Evolutionary conservation across 106 monocot species (phyloP).

Genomic region (Cymbidium sinense): DNA sequence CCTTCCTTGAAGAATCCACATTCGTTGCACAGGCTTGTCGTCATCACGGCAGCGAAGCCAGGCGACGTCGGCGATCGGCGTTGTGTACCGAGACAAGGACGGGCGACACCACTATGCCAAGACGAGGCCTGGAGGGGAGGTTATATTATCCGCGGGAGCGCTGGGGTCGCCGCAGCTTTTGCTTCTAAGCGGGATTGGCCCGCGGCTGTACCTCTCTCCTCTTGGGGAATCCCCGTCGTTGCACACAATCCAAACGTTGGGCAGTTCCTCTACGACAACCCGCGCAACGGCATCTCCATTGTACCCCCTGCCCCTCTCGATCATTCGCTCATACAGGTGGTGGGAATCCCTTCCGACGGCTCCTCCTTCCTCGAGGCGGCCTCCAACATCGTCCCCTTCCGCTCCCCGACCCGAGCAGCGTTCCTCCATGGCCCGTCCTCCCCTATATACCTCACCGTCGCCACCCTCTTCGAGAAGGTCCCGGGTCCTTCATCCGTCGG

Average conservation of each 20-base stretch:
- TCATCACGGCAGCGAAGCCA: background rate
- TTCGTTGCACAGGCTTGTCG: background rate
- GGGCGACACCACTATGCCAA: slow-evolving; percentile 55
- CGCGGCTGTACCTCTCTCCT: slow-evolving; percentile 51
- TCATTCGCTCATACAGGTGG: slow-evolving; percentile 90
- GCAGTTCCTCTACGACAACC: slow-evolving; percentile 69
- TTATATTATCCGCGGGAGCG: slow-evolving; percentile 44
- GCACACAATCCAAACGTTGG: slow-evolving; percentile 52
- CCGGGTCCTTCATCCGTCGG: slow-evolving; percentile 59
- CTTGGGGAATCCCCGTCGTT: slow-evolving; percentile 64
- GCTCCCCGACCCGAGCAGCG: slow-evolving; percentile 14
- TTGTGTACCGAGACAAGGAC: slow-evolving; percentile 52
- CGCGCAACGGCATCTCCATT: slow-evolving; percentile 81
- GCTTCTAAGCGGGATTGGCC: slow-evolving; percentile 83
- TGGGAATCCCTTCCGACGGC: slow-evolving; percentile 54
- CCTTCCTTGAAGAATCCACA: background rate
- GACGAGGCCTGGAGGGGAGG: slow-evolving; percentile 52
- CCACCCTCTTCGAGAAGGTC: slow-evolving; percentile 76
- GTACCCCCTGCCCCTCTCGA: slow-evolving; percentile 54
- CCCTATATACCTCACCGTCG: slow-evolving; percentile 61
- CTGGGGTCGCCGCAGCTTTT: slow-evolving; percentile 88
- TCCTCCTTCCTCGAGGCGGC: slow-evolving; percentile 76
- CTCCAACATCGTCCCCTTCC: slow-evolving; percentile 61
- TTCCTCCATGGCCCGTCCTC: slow-evolving; percentile 29
- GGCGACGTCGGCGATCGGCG: slow-evolving; percentile 42